Base-by-base conservation (phyloP, 2,329 filamentous ascomycete genomes). In the Penicillium sp. region DNA sequence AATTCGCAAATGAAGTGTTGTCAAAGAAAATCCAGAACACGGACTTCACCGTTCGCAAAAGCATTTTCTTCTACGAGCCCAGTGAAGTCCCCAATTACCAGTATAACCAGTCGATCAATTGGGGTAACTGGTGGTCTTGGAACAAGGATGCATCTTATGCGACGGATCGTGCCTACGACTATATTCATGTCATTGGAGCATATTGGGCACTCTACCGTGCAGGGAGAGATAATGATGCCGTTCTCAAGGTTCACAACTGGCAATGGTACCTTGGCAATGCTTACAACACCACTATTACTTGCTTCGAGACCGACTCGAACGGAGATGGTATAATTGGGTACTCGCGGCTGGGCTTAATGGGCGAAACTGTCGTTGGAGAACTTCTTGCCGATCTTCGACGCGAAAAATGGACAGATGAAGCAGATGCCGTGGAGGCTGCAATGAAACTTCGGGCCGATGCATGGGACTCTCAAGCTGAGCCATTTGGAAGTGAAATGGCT, bases 401-500 rank as follows among this genome's bases (percentile, higher is more conserved):
- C 0, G 84, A 86, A 62, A 73, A 74, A 0, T 70, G 76, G 55
- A 73, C 65, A 0, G 57, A 65, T 0, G 67, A 81, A 49, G 79
- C 76, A 0, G 63, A 64, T 2, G 67, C 67, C 0, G 59, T 85
- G 2, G 75, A 78, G 42, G 61, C 64, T 0, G 68, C 71, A 0
- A 85, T 86, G 83, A 74, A 72, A 13, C 67, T 66, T 3, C 76
- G 83, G 1, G 81, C 82, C 1, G 56, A 73, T 3, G 62, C 70
- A 1, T 87, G 84, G 83, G 67, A 80, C n/a, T 70, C 69, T 0
- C 69, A 80, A 48, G 73, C 75, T 7, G 79, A 82, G 5, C 84
- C 84, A 0, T 87, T 79, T 55, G 83, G 83, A 0, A 84, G 81
- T 47, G 84, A 86, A 64, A 83, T 84, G 81, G 79, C 83, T 0